Evolutionary conservation across 1,284 basidiomycete species (phyloP).

Genomic region (Irpex rosettiformis): DNA sequence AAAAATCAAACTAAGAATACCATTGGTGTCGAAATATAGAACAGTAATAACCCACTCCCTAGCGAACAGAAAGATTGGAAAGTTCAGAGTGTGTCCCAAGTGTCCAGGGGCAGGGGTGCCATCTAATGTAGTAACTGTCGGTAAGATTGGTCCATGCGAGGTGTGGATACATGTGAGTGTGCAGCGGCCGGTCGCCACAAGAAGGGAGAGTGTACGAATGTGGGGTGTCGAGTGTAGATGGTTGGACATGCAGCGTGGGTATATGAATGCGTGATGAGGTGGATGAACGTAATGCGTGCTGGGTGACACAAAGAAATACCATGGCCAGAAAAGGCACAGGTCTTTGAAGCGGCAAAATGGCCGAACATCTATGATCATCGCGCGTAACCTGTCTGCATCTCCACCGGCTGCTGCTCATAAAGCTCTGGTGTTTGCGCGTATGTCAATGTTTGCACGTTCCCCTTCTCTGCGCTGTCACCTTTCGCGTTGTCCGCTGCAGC

Average conservation of each 20-base stretch:
- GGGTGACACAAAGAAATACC: neutral
- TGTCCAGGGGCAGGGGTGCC: constrained; percentile 3
- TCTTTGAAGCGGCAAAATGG: neutral
- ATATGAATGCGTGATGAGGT: constrained; percentile 14
- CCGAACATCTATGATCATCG: constrained; percentile 22
- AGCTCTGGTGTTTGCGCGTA: constrained; percentile 22
- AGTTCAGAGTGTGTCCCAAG: neutral
- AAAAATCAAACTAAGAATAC: constrained; percentile 8
- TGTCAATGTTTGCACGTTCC: constrained; percentile 25
- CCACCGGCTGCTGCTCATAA: constrained; percentile 29
- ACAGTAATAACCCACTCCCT: constrained; percentile 9
- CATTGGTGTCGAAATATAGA: neutral
- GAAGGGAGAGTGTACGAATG: constrained; percentile 1
- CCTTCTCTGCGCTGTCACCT: constrained; percentile 19
- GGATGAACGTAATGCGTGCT: neutral
- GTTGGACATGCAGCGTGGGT: constrained; percentile 17
- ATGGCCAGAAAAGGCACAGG: constrained; percentile 2
- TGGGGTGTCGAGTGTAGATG: constrained; percentile 15
- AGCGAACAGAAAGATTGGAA: neutral
- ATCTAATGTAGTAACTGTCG: constrained; percentile 9
- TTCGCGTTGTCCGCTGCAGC: constrained; percentile 46
- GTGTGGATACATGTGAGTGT: neutral
- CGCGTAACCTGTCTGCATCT: constrained; percentile 31
- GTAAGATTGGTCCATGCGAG: neutral
- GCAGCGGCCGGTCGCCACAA: neutral